Evolutionary conservation across 352 stramenopile species (phyloP).

Genomic region (Phytophthora tentaculata): DNA sequence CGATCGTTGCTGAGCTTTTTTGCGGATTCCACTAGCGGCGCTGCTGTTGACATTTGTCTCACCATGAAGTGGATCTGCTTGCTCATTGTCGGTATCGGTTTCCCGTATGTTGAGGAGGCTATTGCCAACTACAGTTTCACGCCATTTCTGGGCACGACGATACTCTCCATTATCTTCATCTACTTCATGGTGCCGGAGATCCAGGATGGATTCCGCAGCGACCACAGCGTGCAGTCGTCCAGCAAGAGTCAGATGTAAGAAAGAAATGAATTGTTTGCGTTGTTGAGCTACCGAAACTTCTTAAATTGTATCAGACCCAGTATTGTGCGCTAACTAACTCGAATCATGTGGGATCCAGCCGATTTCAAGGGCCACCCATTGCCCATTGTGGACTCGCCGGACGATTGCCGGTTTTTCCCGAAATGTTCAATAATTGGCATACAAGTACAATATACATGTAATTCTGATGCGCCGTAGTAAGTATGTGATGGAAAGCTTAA

Average conservation of each 20-base stretch:
- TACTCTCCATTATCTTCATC: conserved; percentile 45
- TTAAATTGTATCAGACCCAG: too few species aligned
- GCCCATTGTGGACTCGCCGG: too few species aligned
- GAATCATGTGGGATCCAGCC: too few species aligned
- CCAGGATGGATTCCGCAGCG: conserved; percentile 48
- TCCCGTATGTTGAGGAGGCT: conserved; percentile 58
- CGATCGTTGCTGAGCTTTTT: conserved; percentile 60
- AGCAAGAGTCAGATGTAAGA: conserved; percentile 29
- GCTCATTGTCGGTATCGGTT: conserved; percentile 55
- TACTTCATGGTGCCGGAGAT: conserved; percentile 69
- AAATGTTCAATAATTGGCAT: too few species aligned
- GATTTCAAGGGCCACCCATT: too few species aligned
- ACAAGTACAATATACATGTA: too few species aligned
- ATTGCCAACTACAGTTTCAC: conserved; percentile 56
- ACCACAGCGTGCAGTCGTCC: conserved; percentile 11
- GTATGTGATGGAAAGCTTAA: too few species aligned
- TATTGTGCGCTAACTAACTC: too few species aligned
- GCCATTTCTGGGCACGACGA: conserved; percentile 54
- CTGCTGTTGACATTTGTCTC: conserved; percentile 45
- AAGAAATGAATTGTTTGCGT: conserved; percentile 8
- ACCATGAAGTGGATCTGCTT: conserved; percentile 60
- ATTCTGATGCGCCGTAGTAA: too few species aligned
- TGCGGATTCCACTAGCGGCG: conserved; percentile 52
- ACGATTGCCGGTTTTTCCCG: too few species aligned
- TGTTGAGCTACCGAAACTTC: conserved; percentile 1